phyloP scores from a whole-genome alignment of 352 stramenopile genomes.

The Globisporangium splendens region DNA sequence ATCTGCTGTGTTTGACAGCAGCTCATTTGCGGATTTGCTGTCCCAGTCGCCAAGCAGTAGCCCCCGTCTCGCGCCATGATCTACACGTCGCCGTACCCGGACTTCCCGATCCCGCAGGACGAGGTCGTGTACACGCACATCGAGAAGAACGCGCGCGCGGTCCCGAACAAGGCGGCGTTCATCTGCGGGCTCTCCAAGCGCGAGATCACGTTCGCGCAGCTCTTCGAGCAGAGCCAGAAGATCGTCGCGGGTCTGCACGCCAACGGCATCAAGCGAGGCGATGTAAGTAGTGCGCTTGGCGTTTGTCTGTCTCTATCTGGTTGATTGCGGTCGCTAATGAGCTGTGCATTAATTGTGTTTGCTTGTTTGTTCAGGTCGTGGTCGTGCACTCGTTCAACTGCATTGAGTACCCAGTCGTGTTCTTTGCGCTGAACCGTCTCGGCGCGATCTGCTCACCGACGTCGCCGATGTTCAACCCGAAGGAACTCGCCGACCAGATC shows the following conservation, averaged over 20 bases:
- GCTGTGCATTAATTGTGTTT: too few relatives aligned
- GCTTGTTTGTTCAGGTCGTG: conserved; percentile 19
- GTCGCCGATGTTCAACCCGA: conserved; percentile 30
- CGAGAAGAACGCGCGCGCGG: conserved; percentile 26
- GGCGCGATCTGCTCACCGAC: conserved; percentile 37
- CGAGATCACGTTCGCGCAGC: conserved; percentile 29
- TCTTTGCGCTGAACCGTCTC: conserved; percentile 36
- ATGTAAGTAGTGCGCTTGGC: conserved; percentile 18
- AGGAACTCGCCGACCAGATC: conserved; percentile 36
- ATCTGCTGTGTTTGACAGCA: too few relatives aligned
- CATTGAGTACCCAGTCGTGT: conserved; percentile 43
- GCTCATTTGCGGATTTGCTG: too few relatives aligned
- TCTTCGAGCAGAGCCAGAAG: conserved; percentile 18
- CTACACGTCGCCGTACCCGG: conserved; percentile 32
- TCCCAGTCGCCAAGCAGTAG: too few relatives aligned
- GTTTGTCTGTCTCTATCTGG: too few relatives aligned
- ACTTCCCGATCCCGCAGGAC: conserved; percentile 27
- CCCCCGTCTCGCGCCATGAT: conserved; percentile 13
- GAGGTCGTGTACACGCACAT: conserved; percentile 34
- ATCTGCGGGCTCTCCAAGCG: conserved; percentile 41
- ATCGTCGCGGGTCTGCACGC: conserved; percentile 33
- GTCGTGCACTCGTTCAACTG: conserved; percentile 55
- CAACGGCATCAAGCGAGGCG: conserved; percentile 34
- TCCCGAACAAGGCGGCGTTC: conserved; percentile 25
- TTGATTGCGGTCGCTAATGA: too few relatives aligned